Evolutionary conservation across 1,284 basidiomycete genomes (phyloP).

Genomic region (Cutaneotrichosporon dermatis): DNA sequence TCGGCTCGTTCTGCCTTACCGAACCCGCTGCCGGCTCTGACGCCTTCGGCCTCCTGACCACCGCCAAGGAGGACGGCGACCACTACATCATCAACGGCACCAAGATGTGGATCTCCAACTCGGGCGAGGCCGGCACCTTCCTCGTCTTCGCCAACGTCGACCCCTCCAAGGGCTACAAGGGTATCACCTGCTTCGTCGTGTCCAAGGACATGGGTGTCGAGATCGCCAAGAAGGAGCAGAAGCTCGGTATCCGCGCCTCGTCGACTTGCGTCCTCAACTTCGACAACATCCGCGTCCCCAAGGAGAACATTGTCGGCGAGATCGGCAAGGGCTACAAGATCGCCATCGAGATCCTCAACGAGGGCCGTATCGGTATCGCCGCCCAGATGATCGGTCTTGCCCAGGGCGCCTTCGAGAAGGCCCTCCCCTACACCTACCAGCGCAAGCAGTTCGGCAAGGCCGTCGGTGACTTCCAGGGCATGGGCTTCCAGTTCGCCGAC

Average conservation of each 20-base stretch:
- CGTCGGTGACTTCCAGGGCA: slow-evolving; percentile 75
- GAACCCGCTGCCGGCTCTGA: slow-evolving; percentile 92
- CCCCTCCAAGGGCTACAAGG: slow-evolving; percentile 94
- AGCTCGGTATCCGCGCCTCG: slow-evolving; percentile 94
- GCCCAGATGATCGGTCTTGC: slow-evolving; percentile 96
- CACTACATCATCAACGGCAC: slow-evolving; percentile 50
- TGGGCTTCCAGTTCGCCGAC: slow-evolving; percentile 91
- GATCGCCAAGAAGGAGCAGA: slow-evolving; percentile 98
- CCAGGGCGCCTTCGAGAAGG: slow-evolving; percentile 91
- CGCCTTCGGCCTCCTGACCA: slow-evolving; percentile 93
- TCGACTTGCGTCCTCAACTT: slow-evolving; percentile 95
- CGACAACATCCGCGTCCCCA: slow-evolving; percentile 88
- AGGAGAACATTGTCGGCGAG: slow-evolving; percentile 83
- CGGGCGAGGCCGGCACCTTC: slow-evolving; percentile 85
- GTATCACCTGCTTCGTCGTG: slow-evolving; percentile 95
- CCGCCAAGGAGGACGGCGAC: slow-evolving; percentile 67
- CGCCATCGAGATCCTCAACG: slow-evolving; percentile 96
- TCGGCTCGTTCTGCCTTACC: slow-evolving; percentile 94
- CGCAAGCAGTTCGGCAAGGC: slow-evolving; percentile 87
- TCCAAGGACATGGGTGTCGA: slow-evolving; percentile 95
- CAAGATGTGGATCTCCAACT: slow-evolving; percentile 99
- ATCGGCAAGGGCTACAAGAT: slow-evolving; percentile 93
- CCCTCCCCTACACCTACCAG: slow-evolving; percentile 88
- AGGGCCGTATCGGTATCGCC: slow-evolving; percentile 95
- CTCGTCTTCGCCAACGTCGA: slow-evolving; percentile 91